Base-by-base conservation (phyloP, 169 alveolate species). In the Toxoplasma gondii region DNA sequence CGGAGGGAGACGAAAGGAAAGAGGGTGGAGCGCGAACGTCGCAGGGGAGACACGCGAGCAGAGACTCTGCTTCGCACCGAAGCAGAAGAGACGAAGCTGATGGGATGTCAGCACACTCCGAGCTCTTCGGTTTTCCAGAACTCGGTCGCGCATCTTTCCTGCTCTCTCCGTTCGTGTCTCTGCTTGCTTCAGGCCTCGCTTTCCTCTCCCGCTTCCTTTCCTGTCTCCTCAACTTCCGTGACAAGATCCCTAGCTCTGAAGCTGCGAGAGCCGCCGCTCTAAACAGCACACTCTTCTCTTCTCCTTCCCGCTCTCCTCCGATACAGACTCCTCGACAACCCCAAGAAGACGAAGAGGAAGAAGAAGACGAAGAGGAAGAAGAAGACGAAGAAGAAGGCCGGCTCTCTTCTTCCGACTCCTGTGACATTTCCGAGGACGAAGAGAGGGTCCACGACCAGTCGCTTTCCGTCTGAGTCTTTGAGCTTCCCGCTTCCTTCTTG, bases 371-470 rank as follows among this genome's bases (percentile, higher is more conserved):
- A 17, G 16, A 16, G n/a, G 70, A 58, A 58, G 70, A 58, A 24
- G 70, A 58, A 58, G 70, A 58, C 70, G 70, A 58, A 17, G 70
- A 24, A 58, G 86, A 27, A 27, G 78, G 78, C 78, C 17, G 44
- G 44, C 44, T 12, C 44, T 19, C 86, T 7, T 19, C 43, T 16
- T 78, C 86, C 44, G 24, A 16, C 74, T 16, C 74, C 31, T 64
- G 5, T 31, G 74, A 64, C 74, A 64, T 64, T 4, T 64, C 74
- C 17, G 43, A 74, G 44, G n/a, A 74, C 17, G 90, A 82, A 22
- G 90, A 82, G 44, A 44, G 41, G 10, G 90, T 41, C 90, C 67
- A 82, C 39, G 90, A 82, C 90, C 67, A 82, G 64, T 82, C 90
- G 9, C 67, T 82, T 9, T 39, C 90, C 4, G 41, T 82, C 64